These are phyloP conservation scores for Lyophyllum shimeji DNA, from an alignment of 768 basidiomycete species.

Conservation along the genomic window DNA sequence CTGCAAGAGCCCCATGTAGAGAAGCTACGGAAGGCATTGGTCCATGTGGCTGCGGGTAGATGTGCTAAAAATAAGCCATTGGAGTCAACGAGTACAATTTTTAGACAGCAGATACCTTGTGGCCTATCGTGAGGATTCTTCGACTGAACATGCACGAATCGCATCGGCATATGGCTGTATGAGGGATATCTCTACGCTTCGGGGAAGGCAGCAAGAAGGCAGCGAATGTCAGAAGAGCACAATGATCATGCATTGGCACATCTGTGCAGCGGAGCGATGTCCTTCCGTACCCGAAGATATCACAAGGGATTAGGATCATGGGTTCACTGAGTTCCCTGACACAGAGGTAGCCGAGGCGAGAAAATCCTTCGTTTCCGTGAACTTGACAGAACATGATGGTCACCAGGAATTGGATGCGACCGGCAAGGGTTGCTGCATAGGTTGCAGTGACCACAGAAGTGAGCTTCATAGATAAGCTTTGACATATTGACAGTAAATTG, in stretches of 20 bases:
- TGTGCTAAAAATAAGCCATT: not conserved
- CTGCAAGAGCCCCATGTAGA: not conserved
- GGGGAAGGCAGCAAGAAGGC: too few relatives aligned
- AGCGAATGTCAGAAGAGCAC: not conserved
- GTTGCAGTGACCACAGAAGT: too few relatives aligned
- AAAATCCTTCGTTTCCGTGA: too few relatives aligned
- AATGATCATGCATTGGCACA: not conserved
- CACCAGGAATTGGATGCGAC: not conserved
- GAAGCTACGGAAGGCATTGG: not conserved
- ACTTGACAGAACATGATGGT: not conserved
- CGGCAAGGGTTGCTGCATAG: not conserved
- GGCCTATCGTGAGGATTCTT: not conserved
- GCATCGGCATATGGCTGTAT: not conserved
- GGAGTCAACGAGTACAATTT: not conserved
- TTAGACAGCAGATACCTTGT: not conserved
- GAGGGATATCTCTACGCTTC: constrained; percentile 23
- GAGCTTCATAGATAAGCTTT: too few relatives aligned
- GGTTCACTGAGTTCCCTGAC: too few relatives aligned
- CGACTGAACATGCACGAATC: not conserved
- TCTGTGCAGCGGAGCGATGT: not conserved
- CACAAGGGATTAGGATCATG: too few relatives aligned
- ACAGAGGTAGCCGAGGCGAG: too few relatives aligned
- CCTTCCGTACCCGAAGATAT: not conserved
- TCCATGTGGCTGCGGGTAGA: not conserved
- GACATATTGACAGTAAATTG: too few relatives aligned